Evolutionary conservation across 2,329 filamentous ascomycete genomes (phyloP).

Genomic region (Rutstroemia sp.): DNA sequence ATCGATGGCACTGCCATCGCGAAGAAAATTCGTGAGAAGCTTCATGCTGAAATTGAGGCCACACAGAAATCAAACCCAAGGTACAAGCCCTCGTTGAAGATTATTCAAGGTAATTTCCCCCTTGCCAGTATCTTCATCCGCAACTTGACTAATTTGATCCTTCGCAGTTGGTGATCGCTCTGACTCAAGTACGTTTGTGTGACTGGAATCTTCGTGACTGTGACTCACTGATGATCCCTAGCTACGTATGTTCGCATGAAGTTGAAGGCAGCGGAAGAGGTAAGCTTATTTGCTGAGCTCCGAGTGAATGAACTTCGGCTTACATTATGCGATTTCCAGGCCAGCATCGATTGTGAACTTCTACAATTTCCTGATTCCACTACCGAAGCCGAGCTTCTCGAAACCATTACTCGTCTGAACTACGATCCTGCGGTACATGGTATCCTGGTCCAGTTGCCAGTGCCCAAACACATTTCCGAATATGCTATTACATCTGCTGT

Average conservation of each 20-base stretch:
- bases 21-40: slow-evolving; percentile 76
- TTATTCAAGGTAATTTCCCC: slow-evolving; percentile 70
- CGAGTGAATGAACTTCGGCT: too few relatives aligned
- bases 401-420: slow-evolving; percentile 76
- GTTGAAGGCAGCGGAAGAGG: slow-evolving; percentile 90
- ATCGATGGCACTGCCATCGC: slow-evolving; percentile 96
- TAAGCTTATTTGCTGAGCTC: slow-evolving; percentile 32
- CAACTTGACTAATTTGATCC: slow-evolving; percentile 13
- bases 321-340: slow-evolving; percentile 41
- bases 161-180: slow-evolving; percentile 76
- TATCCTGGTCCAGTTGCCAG: slow-evolving; percentile 86
- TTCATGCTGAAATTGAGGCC: slow-evolving; percentile 73
- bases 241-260: slow-evolving; percentile 99
- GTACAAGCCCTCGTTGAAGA: slow-evolving; percentile 85
- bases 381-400: slow-evolving; percentile 77
- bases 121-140: background rate
- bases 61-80: slow-evolving; percentile 77
- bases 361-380: slow-evolving; percentile 76
- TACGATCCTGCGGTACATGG: slow-evolving; percentile 81
- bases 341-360: slow-evolving; percentile 82
- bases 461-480: slow-evolving; percentile 86
- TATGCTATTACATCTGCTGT: slow-evolving; percentile 86
- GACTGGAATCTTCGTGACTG: background rate
- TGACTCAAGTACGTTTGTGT: slow-evolving; percentile 69
- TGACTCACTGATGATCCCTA: slow-evolving; percentile 30